Conservation (phyloP, 371 early-diverging fungal genomes). For the Actinomortierella ambigua region DNA sequence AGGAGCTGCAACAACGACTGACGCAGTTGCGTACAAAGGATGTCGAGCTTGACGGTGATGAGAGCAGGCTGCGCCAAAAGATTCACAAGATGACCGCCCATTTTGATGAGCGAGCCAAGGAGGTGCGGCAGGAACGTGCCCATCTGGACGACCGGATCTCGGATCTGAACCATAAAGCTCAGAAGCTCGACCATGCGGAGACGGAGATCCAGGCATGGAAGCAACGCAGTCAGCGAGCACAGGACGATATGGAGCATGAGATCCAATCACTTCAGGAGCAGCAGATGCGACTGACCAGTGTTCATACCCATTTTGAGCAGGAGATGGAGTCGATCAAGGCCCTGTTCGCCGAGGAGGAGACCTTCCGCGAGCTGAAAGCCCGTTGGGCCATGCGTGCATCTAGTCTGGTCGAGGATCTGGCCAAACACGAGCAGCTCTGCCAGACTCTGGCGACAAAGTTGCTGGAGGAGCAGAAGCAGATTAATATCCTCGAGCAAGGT, state of each 20-base stretch:
- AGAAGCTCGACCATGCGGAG: slow-evolving; percentile 20
- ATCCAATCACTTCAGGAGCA: slow-evolving; percentile 20
- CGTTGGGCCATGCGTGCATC: slow-evolving; percentile 28
- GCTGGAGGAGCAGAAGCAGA: slow-evolving; percentile 13
- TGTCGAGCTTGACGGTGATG: slow-evolving; percentile 10
- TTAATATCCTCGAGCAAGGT: slow-evolving; percentile 9
- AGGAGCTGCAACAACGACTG: slow-evolving; percentile 17
- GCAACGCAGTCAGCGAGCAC: slow-evolving; percentile 3
- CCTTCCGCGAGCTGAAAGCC: slow-evolving; percentile 30
- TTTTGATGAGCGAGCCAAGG: slow-evolving; percentile 27
- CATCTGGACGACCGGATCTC: slow-evolving; percentile 18
- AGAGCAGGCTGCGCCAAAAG: slow-evolving; percentile 15
- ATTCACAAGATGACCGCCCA: slow-evolving; percentile 20
- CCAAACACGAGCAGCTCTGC: slow-evolving; percentile 8
- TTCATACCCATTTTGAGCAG: slow-evolving; percentile 18
- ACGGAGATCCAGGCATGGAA: slow-evolving; percentile 4
- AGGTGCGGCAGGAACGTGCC: slow-evolving; percentile 16
- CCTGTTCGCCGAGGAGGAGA: slow-evolving; percentile 25
- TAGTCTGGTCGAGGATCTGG: slow-evolving; percentile 13
- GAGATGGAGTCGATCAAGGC: slow-evolving; percentile 18
- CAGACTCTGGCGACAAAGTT: slow-evolving; percentile 6
- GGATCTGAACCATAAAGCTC: slow-evolving; percentile 8
- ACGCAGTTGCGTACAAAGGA: slow-evolving; percentile 19
- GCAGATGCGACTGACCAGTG: slow-evolving; percentile 16
- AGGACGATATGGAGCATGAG: slow-evolving; percentile 12